Base-by-base conservation (phyloP, 345 rosid species). In the Microthlaspi erraticum region DNA sequence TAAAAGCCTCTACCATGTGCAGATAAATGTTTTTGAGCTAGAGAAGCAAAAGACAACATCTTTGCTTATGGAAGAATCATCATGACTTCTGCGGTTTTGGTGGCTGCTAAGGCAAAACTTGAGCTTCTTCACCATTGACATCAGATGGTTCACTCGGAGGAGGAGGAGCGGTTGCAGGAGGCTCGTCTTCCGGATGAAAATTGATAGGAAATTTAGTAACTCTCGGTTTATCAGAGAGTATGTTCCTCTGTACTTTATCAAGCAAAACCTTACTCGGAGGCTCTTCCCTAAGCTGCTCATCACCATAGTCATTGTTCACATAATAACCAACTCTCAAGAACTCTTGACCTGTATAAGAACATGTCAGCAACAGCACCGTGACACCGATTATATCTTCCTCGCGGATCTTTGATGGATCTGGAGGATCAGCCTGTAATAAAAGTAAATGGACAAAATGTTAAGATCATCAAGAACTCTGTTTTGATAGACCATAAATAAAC, bases 151-250 rank as follows among this genome's bases (percentile, higher is more conserved):
- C 65, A 44, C 65, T 9, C 34, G 65, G 55, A 36, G 87, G 79
- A 36, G 90, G 88, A 66, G 77, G 84, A 45, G 33, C 87, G 36
- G 95, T 84, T 73, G 70, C 26, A 23, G 26, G 26, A 2, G 26
- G 85, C 49, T 78, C 70, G 19, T 81, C 82, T 61, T 87, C 96
- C 0, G 98, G 96, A 80, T 85, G 92, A 77, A 93, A 93, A 63
- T 91, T 89, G 64, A 93, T 86, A 67, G 97, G 98, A 75, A 93
- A 93, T 73, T 93, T 93, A 11, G 96, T 93, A 14, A 91, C 98
- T 71, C 97, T 80, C 19, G 97, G 98, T 78, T 93, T 93, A 73
- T 93, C 91, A 1, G 94, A 80, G 62, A 91, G 78, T 52, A 93
- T 89, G 54, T 93, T 91, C 79, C 96, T 85, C 62, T 88, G 98